Base-by-base conservation (phyloP, 257 asterid species). In the Lithospermum erythrorhizon region DNA sequence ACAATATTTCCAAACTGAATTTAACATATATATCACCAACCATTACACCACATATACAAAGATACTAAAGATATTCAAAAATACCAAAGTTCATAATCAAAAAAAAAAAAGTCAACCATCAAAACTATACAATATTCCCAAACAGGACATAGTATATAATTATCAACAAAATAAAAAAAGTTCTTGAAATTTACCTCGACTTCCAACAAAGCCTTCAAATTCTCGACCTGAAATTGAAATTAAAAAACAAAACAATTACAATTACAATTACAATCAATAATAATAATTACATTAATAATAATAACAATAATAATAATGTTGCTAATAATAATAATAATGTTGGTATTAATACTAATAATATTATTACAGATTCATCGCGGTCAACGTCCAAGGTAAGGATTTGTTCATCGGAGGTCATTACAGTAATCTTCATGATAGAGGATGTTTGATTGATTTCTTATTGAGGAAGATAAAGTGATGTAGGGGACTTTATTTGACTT, bases 391-490 rank as follows among this genome's bases (percentile, higher is more conserved):
- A 71, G 53, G 95, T 73, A 67, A 91, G 75, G 72, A 91, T 79
- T 75, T 88, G 89, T 67, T 88, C 97, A 71, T 91, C 97, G 77
- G 90, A 75, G 15, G 98, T 91, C 97, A 88, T 88, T 61, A 91
- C 94, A 52, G 95, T 88, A 82, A 91, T 82, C 90, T 86, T 88
- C 98, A 91, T 91, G 32, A 27, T n/a, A n/a, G n/a, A n/a, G n/a
- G n/a, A n/a, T n/a, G n/a, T n/a, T n/a, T n/a, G n/a, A n/a, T n/a
- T n/a, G n/a, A n/a, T n/a, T n/a, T n/a, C n/a, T n/a, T n/a, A n/a
- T n/a, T n/a, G n/a, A n/a, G n/a, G n/a, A n/a, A n/a, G n/a, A n/a
- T n/a, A n/a, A n/a, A n/a, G n/a, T n/a, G n/a, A n/a, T n/a, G n/a
- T n/a, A n/a, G n/a, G n/a, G n/a, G n/a, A n/a, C n/a, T n/a, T n/a